Evolutionary conservation across 306 rosid genomes (phyloP).

Genomic region (Acacia crassicarpa): DNA sequence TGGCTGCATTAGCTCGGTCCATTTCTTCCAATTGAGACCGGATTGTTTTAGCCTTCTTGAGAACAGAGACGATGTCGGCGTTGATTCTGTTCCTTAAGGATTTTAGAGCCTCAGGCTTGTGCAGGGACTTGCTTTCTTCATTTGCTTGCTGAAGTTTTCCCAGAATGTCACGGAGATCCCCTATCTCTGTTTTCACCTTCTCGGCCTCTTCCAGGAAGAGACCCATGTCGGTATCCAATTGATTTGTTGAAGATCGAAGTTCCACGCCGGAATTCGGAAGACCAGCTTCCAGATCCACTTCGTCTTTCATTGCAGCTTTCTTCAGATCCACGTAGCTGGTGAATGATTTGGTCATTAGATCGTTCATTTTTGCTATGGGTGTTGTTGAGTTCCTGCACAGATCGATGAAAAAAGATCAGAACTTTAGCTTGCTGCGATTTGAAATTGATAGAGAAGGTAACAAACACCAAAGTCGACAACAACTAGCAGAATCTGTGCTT

Average conservation of each 20-base stretch:
- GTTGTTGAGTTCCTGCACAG: neutral
- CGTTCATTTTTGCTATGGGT: slow-evolving; percentile 60
- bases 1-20: slow-evolving; percentile 72
- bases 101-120: slow-evolving; percentile 73
- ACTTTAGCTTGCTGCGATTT: neutral
- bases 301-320: slow-evolving; percentile 86
- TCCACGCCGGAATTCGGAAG: slow-evolving; percentile 31
- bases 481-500: neutral
- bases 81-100: slow-evolving; percentile 55
- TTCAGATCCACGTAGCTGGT: slow-evolving; percentile 83
- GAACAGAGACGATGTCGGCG: slow-evolving; percentile 51
- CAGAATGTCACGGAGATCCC: slow-evolving; percentile 49
- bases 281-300: slow-evolving; percentile 74
- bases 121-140: slow-evolving; percentile 74
- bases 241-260: slow-evolving; percentile 41
- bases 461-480: neutral
- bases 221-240: slow-evolving; percentile 59
- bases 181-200: slow-evolving; percentile 73
- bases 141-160: slow-evolving; percentile 64
- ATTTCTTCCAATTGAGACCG: slow-evolving; percentile 68
- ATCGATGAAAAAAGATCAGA: neutral
- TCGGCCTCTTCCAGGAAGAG: slow-evolving; percentile 78
- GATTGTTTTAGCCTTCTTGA: slow-evolving; percentile 59
- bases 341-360: slow-evolving; percentile 90
- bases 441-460: neutral